Percentiles rank a stretch among this genome's conserved stretches.
Evolutionary conservation across 2,329 filamentous ascomycete species (phyloP).

Genomic region (Aureobasidium melanogenum): DNA sequence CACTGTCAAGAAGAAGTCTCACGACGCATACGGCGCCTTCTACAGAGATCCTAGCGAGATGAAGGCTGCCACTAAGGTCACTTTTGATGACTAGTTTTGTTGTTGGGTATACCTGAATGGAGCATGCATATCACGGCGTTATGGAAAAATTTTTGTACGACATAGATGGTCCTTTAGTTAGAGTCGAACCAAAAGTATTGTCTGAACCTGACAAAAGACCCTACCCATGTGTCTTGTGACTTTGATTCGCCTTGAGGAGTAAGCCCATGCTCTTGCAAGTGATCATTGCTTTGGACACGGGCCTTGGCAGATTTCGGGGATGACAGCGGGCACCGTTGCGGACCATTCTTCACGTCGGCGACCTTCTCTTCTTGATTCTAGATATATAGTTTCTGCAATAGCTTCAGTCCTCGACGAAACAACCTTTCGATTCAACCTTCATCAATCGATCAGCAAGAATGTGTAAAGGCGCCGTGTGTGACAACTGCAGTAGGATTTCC

Average conservation of each 20-base stretch:
- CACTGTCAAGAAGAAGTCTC: slow-evolving; percentile 97
- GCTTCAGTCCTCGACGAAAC: neutral
- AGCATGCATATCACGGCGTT: slow-evolving; percentile 9
- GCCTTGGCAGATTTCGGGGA: neutral
- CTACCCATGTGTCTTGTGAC: neutral
- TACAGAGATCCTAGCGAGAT: slow-evolving; percentile 77
- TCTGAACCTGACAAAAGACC: neutral
- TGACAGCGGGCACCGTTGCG: neutral
- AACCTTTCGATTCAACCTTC: neutral
- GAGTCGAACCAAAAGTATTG: slow-evolving; percentile 8
- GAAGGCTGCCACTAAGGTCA: slow-evolving; percentile 84
- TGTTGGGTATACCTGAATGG: slow-evolving; percentile 3
- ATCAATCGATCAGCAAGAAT: slow-evolving; percentile 34
- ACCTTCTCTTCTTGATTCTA: neutral
- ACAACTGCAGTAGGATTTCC: slow-evolving; percentile 45
- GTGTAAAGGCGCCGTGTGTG: slow-evolving; percentile 58
- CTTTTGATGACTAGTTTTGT: slow-evolving; percentile 54
- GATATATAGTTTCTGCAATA: neutral
- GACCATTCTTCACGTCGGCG: neutral
- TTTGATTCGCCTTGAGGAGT: neutral
- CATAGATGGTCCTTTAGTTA: slow-evolving; percentile 6
- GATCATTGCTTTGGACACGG: neutral
- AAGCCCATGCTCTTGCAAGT: too few relatives aligned
- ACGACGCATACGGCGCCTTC: slow-evolving; percentile 90
- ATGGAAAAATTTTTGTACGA: slow-evolving; percentile 4